These are phyloP conservation scores for Mycena latifolia DNA, from an alignment of 768 basidiomycete genomes.

Conservation along the genomic window DNA sequence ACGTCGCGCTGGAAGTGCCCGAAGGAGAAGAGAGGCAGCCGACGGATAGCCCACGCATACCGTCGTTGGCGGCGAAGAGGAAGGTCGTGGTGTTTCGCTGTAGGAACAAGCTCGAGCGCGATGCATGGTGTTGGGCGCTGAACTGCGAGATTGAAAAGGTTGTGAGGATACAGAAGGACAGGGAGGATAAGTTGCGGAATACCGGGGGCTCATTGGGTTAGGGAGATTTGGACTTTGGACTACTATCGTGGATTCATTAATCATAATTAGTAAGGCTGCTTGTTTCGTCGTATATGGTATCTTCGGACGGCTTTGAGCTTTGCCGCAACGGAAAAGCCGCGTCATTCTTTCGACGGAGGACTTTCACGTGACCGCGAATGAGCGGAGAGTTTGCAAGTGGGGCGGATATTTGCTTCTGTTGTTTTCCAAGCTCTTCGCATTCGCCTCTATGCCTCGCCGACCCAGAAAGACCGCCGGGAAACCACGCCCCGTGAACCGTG, in stretches of 20 bases:
- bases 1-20: conserved; percentile 38
- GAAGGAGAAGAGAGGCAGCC: conserved; percentile 41
- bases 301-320: too few species aligned
- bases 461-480: conserved; percentile 54
- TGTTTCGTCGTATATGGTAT: too few species aligned
- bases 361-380: neutral
- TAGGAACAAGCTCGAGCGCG: conserved; percentile 88
- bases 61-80: conserved; percentile 66
- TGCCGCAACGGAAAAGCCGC: too few species aligned
- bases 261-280: too few species aligned
- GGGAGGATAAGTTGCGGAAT: conserved; percentile 77
- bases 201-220: conserved; percentile 54
- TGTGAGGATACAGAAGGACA: conserved; percentile 67
- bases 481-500: conserved; percentile 62
- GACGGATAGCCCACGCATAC: conserved; percentile 53
- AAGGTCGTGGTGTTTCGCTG: conserved; percentile 77
- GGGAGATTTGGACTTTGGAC: neutral
- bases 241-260: too few species aligned
- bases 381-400: too few species aligned
- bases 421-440: neutral
- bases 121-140: conserved; percentile 95
- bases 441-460: conserved; percentile 60
- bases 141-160: conserved; percentile 91
- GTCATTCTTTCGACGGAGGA: too few species aligned
- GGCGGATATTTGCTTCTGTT: neutral